Base-by-base conservation (phyloP, 2,329 filamentous ascomycete species). In the Botryotinia narcissicola region DNA sequence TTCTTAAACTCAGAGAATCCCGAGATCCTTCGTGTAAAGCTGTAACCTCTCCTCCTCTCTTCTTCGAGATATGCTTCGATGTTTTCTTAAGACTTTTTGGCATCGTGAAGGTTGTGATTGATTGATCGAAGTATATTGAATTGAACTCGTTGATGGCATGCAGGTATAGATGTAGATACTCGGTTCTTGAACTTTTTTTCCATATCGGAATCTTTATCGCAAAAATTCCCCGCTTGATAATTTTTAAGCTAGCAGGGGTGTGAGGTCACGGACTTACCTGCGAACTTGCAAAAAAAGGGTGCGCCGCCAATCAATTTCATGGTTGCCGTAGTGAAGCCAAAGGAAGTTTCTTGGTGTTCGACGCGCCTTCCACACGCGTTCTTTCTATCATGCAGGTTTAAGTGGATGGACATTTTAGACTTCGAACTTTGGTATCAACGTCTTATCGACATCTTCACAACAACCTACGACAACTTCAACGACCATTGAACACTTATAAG, bases 51-150 rank as follows among this genome's bases (percentile, higher is more conserved):
- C 90, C 90, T 76, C 90, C 89, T 77, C 92, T 90, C 87, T 98
- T 98, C 85, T 97, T 97, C 48, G 90, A 86, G 76, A 98, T 95
- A 76, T 94, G 90, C 84, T 98, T 98, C 76, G 92, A 89, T 32
- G 96, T 92, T 82, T 98, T 98, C 76, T 89, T 85, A 10, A 98
- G 84, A 62, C 91, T 89, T 80, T 90, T 92, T 22, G 93, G 88
- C 94, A 97, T 97, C 42, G 32, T 61, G 71, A 44, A 57, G 22
- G 18, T 64, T 29, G 42, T 18, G 12, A 12, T 20, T 25, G 51
- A 54, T 62, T 29, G 44, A 64, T 32, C 35, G 20, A 54, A 29
- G 40, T 18, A 16, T 54, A n/a, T n/a, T 54, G 14, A 20, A 20
- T 44, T 48, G 35, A 6, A 40, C 7, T 40, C 51, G 32, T 37